phyloP scores from a whole-genome alignment of 78 protist species.

The Protostelium mycophagum region DNA sequence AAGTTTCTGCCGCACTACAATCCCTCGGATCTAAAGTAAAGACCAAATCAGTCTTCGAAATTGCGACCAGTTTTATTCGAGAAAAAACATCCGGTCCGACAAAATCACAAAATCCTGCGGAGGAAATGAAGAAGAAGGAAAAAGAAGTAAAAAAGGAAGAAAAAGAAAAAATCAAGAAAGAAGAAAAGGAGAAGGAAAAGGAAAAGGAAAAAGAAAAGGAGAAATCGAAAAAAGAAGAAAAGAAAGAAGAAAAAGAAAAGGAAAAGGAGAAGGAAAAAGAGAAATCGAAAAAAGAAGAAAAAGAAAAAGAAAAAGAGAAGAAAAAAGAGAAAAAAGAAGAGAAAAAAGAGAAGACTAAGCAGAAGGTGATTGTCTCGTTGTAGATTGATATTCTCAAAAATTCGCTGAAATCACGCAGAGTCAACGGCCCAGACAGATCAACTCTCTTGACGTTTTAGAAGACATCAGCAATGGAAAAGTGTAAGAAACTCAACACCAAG shows the following conservation, averaged over 20 bases:
- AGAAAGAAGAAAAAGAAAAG: not conserved
- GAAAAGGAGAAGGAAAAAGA: not conserved
- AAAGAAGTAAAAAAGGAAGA: not conserved
- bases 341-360: too few relatives aligned
- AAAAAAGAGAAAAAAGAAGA: too few relatives aligned
- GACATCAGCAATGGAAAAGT: too few relatives aligned
- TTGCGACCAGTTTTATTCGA: not conserved
- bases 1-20: not conserved
- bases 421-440: too few relatives aligned
- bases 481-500: too few relatives aligned
- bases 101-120: not conserved
- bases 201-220: not conserved
- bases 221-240: not conserved
- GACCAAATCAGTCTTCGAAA: not conserved
- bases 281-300: too few relatives aligned
- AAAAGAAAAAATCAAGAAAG: not conserved
- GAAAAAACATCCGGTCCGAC: not conserved
- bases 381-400: too few relatives aligned
- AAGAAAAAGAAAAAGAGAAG: too few relatives aligned
- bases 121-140: not conserved
- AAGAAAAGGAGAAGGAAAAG: not conserved
- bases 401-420: too few relatives aligned
- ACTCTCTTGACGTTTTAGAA: too few relatives aligned
- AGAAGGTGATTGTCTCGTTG: too few relatives aligned
- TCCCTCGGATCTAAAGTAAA: not conserved